phyloP scores from a whole-genome alignment of 768 basidiomycete species.

The Russula sp. region DNA sequence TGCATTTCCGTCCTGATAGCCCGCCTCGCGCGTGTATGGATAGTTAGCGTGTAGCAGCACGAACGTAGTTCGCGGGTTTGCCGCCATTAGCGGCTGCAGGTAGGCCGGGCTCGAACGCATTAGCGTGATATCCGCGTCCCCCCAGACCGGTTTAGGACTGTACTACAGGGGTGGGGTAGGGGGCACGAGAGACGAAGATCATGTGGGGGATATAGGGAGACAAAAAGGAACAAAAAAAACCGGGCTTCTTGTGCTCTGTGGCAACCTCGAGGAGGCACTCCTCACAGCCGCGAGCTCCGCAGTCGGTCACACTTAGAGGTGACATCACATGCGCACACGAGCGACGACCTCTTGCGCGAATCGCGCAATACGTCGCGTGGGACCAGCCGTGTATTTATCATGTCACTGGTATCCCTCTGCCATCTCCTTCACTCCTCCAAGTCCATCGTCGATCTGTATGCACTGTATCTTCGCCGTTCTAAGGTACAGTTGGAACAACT shows the following conservation, averaged over 20 bases:
- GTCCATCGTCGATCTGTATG: slow-evolving; percentile 67
- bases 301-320: background rate
- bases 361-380: slow-evolving; percentile 55
- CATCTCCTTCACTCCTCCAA: slow-evolving; percentile 41
- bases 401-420: slow-evolving; percentile 55
- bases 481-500: slow-evolving; percentile 52
- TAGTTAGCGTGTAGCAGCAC: slow-evolving; percentile 73
- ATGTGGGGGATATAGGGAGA: too few relatives aligned
- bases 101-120: slow-evolving; percentile 54
- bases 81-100: slow-evolving; percentile 61
- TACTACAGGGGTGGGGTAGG: too few relatives aligned
- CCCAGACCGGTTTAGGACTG: slow-evolving; percentile 84
- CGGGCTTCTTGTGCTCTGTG: slow-evolving; percentile 47
- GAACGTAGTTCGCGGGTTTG: slow-evolving; percentile 50
- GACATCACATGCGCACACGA: background rate
- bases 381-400: slow-evolving; percentile 45
- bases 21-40: slow-evolving; percentile 71
- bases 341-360: slow-evolving; percentile 65
- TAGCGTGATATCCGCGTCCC: slow-evolving; percentile 65
- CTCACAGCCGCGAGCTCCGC: background rate
- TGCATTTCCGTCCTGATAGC: slow-evolving; percentile 66
- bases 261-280: slow-evolving; percentile 38
- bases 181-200: too few relatives aligned
- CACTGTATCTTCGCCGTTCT: slow-evolving; percentile 50
- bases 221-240: slow-evolving; percentile 28